Percentiles rank a stretch among this genome's conserved stretches.
Evolutionary conservation across 2,329 filamentous ascomycete genomes (phyloP).

Genomic region (Elsinoe ampelina): DNA sequence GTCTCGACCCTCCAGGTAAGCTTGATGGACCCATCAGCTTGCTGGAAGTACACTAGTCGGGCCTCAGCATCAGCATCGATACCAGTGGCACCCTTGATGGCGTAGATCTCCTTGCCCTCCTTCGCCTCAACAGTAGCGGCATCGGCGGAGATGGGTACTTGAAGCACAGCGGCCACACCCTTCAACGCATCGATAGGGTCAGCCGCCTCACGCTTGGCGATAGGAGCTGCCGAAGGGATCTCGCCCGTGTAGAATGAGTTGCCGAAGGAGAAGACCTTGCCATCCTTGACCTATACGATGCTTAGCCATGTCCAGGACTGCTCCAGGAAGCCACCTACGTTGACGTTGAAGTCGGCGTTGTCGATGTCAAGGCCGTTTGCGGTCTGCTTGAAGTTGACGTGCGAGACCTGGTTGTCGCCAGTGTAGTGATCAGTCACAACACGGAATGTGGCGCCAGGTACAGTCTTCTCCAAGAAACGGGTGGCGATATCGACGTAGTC

Average conservation of each 20-base stretch:
- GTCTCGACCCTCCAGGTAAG: slow-evolving; percentile 52
- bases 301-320: no score
- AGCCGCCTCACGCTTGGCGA: slow-evolving; percentile 35
- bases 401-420: slow-evolving; percentile 46
- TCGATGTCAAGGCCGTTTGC: slow-evolving; percentile 50
- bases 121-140: slow-evolving; percentile 33
- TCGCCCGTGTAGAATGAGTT: slow-evolving; percentile 41
- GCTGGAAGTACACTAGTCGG: slow-evolving; percentile 47
- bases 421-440: slow-evolving; percentile 46
- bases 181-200: slow-evolving; percentile 38
- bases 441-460: slow-evolving; percentile 39
- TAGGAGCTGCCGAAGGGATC: slow-evolving; percentile 33
- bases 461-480: slow-evolving; percentile 26
- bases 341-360: slow-evolving; percentile 53
- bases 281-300: slow-evolving; percentile 39
- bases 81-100: slow-evolving; percentile 42
- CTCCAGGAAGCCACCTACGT: no score
- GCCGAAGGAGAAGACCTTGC: slow-evolving; percentile 49
- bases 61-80: slow-evolving; percentile 46
- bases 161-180: slow-evolving; percentile 31
- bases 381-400: slow-evolving; percentile 53
- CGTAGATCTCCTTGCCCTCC: slow-evolving; percentile 31
- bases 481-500: slow-evolving; percentile 27
- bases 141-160: slow-evolving; percentile 34
- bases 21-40: slow-evolving; percentile 38